Percentiles rank a stretch among this genome's conserved stretches.
phyloP scores from a whole-genome alignment of 345 rosid genomes.

The Pugionium dolabratum region DNA sequence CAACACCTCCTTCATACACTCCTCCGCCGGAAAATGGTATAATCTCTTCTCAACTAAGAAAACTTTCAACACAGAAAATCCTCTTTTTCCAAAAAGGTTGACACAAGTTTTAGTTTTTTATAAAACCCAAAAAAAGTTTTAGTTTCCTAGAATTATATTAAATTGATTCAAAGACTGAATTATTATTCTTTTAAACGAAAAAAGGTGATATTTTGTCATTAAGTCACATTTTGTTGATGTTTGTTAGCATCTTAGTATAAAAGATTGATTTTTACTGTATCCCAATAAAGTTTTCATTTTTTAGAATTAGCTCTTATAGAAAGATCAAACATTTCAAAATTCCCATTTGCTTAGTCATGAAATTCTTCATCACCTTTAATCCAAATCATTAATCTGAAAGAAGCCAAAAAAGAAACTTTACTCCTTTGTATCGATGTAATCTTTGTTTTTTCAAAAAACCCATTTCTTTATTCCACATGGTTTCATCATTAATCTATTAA shows the following conservation, averaged over 20 bases:
- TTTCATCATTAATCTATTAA: background rate
- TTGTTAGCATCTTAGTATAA: too few species aligned
- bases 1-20: constrained; percentile 49
- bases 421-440: background rate
- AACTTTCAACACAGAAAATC: background rate
- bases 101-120: background rate
- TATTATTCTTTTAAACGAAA: too few species aligned
- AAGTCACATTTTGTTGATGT: too few species aligned
- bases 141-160: too few species aligned
- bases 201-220: too few species aligned
- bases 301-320: too few species aligned
- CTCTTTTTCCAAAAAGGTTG: constrained; percentile 21
- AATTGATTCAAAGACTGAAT: too few species aligned
- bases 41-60: background rate
- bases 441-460: background rate
- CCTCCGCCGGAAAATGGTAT: constrained; percentile 73
- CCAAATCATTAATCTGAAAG: background rate
- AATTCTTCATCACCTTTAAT: background rate
- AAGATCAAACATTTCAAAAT: constrained; percentile 7
- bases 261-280: too few species aligned
- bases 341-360: constrained; percentile 5
- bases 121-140: too few species aligned
- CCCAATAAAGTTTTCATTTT: background rate
- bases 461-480: constrained; percentile 20
- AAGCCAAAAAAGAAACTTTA: background rate